These are phyloP conservation scores for Gonium pectorale DNA, from an alignment of 139 green algal genomes.

Conservation along the genomic window DNA sequence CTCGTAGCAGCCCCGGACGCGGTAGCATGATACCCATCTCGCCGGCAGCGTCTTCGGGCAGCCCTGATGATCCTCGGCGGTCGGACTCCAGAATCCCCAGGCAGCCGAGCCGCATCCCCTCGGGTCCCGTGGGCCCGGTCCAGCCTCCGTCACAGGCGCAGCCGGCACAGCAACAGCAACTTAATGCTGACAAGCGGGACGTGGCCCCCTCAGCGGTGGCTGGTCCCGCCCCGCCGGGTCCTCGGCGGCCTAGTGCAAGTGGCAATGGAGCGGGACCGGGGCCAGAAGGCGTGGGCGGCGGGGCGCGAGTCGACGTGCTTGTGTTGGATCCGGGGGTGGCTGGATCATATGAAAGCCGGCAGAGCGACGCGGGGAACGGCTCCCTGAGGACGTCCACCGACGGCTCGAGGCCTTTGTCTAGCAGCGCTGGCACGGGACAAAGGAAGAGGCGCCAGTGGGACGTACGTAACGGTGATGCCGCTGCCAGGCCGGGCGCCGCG, in stretches of 20 bases:
- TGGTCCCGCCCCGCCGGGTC: too few species aligned
- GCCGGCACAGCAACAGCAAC: neutral
- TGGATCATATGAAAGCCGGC: too few species aligned
- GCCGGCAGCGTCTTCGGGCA: neutral
- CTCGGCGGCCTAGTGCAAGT: too few species aligned
- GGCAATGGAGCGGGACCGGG: too few species aligned
- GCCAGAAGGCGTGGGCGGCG: neutral
- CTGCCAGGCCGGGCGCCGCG: too few species aligned
- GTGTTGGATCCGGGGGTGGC: neutral
- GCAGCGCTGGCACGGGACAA: too few species aligned
- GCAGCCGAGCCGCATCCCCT: constrained; percentile 31
- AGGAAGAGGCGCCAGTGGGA: too few species aligned
- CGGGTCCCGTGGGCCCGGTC: too few species aligned
- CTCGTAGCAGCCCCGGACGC: neutral
- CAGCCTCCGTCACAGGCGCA: neutral
- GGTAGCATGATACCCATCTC: constrained; percentile 25
- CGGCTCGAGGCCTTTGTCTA: too few species aligned
- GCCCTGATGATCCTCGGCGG: neutral
- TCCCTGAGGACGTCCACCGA: too few species aligned
- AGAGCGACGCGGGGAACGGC: too few species aligned
- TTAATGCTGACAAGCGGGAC: neutral
- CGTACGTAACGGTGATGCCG: too few species aligned
- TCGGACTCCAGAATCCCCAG: neutral
- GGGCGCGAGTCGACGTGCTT: neutral
- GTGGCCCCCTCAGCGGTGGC: neutral